Percentiles rank a stretch among this genome's conserved stretches.
Evolutionary conservation across 1,284 basidiomycete genomes (phyloP).

Genomic region (Neonothopanus nambi): DNA sequence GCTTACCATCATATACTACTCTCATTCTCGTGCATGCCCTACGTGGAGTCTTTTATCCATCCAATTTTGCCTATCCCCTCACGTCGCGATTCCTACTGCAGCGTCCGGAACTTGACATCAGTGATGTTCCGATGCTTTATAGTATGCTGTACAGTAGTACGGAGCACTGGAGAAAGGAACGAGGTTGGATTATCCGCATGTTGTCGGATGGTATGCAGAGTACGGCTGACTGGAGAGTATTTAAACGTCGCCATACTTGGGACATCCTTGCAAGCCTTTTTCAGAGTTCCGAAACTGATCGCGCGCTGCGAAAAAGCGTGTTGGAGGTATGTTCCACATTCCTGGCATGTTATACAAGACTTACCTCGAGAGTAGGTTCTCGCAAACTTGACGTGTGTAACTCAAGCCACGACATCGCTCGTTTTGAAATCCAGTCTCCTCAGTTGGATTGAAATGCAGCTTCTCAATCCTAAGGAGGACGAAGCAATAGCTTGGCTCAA

Average conservation of each 20-base stretch:
- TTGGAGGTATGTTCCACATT: constrained; percentile 55
- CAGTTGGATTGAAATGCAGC: constrained; percentile 79
- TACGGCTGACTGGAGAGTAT: constrained; percentile 77
- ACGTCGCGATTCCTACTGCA: constrained; percentile 84
- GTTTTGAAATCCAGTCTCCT: constrained; percentile 70
- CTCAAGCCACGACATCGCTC: constrained; percentile 66
- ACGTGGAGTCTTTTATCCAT: constrained; percentile 77
- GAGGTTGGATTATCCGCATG: constrained; percentile 86
- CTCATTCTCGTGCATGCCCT: constrained; percentile 81
- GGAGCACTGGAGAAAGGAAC: constrained; percentile 76
- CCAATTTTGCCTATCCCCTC: constrained; percentile 79
- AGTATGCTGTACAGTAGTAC: constrained; percentile 80
- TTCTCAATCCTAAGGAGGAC: constrained; percentile 38
- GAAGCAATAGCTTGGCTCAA: constrained; percentile 65
- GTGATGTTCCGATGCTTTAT: constrained; percentile 86
- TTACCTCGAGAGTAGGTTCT: constrained; percentile 50
- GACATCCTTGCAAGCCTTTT: constrained; percentile 83
- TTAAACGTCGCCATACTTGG: constrained; percentile 85
- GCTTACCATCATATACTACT: constrained; percentile 75
- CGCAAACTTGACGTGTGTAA: constrained; percentile 67
- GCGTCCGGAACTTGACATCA: constrained; percentile 70
- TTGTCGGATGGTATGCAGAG: constrained; percentile 78
- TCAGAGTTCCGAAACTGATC: constrained; percentile 61
- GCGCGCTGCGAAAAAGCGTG: constrained; percentile 53
- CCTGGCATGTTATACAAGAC: too few relatives aligned